Evolutionary conservation across 148 eudicot species (phyloP).

Genomic region (Spergularia bocconei): DNA sequence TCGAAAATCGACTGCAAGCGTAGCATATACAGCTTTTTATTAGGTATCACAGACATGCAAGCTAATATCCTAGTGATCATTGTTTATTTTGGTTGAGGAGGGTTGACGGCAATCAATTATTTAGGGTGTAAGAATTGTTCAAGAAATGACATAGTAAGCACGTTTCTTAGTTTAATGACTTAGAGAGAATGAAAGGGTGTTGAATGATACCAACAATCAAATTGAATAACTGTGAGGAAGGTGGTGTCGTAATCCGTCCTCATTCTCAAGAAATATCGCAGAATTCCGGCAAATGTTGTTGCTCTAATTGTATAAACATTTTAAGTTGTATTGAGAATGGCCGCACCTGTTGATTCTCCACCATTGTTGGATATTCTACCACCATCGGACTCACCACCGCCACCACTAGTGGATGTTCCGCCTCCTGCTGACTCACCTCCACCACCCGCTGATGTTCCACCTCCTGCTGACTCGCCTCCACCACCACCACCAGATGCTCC

Average conservation of each 20-base stretch:
- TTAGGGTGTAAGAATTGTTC: conserved; percentile 17
- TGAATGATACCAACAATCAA: conserved; percentile 1
- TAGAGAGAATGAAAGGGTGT: conserved; percentile 6
- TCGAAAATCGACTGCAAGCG: not conserved
- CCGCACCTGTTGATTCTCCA: not conserved
- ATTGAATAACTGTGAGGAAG: conserved; percentile 15
- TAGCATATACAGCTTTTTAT: conserved; percentile 11
- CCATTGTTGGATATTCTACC: not conserved
- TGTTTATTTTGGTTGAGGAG: conserved; percentile 12
- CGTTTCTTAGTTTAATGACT: conserved; percentile 13
- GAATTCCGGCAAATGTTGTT: not conserved
- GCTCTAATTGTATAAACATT: not conserved
- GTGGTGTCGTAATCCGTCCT: not conserved
- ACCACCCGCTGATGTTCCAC: not conserved
- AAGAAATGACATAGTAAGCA: conserved; percentile 27
- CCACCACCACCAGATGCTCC: conserved; percentile 4
- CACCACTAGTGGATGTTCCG: not conserved
- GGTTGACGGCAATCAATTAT: conserved; percentile 7
- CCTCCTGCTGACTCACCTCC: not conserved
- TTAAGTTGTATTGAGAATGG: conserved; percentile 4
- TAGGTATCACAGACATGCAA: conserved; percentile 18
- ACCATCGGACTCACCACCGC: not conserved
- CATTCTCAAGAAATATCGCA: not conserved
- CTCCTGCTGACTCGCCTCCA: not conserved
- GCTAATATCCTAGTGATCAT: not conserved